Evolutionary conservation across 352 stramenopile genomes (phyloP), one percentile per base, ranked within the genome.

Genomic region (Phytophthora syringae): DNA sequence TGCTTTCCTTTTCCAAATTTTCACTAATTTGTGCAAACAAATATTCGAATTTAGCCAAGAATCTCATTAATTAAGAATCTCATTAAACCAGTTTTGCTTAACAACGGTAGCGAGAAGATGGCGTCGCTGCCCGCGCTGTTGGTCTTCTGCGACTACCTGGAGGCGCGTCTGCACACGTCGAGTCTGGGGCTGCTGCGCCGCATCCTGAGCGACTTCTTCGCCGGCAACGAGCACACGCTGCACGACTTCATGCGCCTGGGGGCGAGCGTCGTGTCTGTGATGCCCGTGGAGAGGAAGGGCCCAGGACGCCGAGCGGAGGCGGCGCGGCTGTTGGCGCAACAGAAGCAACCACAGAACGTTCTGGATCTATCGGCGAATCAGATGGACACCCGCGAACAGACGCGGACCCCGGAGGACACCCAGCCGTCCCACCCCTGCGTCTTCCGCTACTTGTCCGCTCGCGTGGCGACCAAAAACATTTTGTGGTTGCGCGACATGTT

Each of bases 391-490:
- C 15, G 27, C 3, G 18, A n/a, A 34, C 20, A 50, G 9, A 5
- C 18, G 15, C 11, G 15, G 13, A 20, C 13, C 34, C 34, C n/a
- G 18, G 13, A 16, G 34, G 34, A 40, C 34, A 40, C 34, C 18
- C 28, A 37, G 13, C 40, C 36, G 20, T n/a, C 21, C 13, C 3
- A 45, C 24, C 12, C 21, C 20, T 68, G 69, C 20, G 43, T 72
- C 7, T 71, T 77, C 28, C n/a, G 22, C 36, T 75, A 62, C 27
- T 15, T 82, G 11, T 49, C 52, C 24, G 50, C 57, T 3, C 70
- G 70, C 13, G 70, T 82, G n/a, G 59, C 47, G 18, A 79, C 70
- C n/a, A 77, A 68, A 43, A 79, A 82, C 67, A 65, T 82, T 27
- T 21, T 72, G 47, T 74, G 61, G 70, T 44, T 82, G 21, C 32